phyloP scores from a whole-genome alignment of 371 early-diverging fungal genomes.

The Rhizomucor pusillus region DNA sequence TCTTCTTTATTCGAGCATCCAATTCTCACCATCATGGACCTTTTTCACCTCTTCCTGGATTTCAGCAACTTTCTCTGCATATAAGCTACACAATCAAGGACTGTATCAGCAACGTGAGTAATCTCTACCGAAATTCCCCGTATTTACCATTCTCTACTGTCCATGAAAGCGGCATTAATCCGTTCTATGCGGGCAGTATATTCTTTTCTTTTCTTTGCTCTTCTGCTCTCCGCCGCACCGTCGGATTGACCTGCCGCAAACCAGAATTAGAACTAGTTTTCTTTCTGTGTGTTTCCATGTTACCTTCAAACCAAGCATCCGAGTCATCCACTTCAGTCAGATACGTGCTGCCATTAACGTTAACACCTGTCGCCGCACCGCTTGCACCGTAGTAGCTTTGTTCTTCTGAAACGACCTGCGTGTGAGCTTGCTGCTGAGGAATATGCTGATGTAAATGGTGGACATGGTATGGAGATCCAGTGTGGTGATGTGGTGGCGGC shows the following conservation, averaged over 20 bases:
- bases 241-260: constrained; percentile 1
- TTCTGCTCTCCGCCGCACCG: constrained; percentile 28
- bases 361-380: background rate
- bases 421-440: constrained; percentile 6
- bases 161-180: constrained; percentile 37
- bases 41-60: constrained; percentile 30
- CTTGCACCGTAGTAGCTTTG: background rate
- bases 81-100: constrained; percentile 19
- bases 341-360: constrained; percentile 2
- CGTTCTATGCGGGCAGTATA: constrained; percentile 30
- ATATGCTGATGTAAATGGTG: constrained; percentile 10
- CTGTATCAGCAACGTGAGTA: constrained; percentile 8
- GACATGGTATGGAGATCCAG: constrained; percentile 7
- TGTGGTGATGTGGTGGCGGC: background rate
- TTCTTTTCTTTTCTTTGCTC: constrained; percentile 37
- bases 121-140: background rate
- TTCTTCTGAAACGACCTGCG: background rate
- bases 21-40: constrained; percentile 24
- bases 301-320: constrained; percentile 22
- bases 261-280: too few relatives aligned
- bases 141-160: constrained; percentile 40
- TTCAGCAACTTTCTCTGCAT: constrained; percentile 23
- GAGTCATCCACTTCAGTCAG: constrained; percentile 18
- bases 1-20: background rate
- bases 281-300: background rate